Base-by-base conservation (phyloP, 2,329 filamentous ascomycete genomes). In the Sporothrix brasiliensis region DNA sequence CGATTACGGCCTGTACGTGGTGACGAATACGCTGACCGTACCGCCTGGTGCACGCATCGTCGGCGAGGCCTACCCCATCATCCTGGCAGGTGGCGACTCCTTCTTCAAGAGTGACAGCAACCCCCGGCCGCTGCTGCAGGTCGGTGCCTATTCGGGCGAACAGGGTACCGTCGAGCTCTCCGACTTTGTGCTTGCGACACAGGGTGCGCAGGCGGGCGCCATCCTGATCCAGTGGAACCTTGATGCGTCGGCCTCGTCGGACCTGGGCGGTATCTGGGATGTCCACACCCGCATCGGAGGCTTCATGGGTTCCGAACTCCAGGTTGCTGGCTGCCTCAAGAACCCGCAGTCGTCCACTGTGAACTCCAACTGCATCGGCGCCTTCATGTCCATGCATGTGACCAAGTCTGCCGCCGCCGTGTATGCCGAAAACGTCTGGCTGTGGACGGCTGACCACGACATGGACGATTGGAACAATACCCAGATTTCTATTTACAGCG, bases 191-290 rank as follows among this genome's bases (percentile, higher is more conserved):
- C 83, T 94, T n/a, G 86, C 85, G 71, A 92, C 90, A 0, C 84
- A 87, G 72, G 90, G 90, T 2, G 80, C 88, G 41, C 84, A 88
- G 49, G 83, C 87, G 0, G 91, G 92, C 9, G 91, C 91, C 1
- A 83, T 89, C 10, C 81, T 93, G 11, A 87, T 93, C 76, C 84
- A 93, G 76, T 93, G 90, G 90, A 92, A 92, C 77, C 81, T 92
- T 19, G 67, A 61, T 11, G 84, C 83, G 61, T 82, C 68, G 27
- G 82, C 82, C 16, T 83, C 14, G 91, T 75, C 79, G 73, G 83
- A 39, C 4, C 47, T 66, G 2, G 69, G 68, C 4, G 74, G 72
- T 5, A 61, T 75, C 13, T 75, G 73, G 73, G 74, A 94, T 76
- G 86, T 88, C 14, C 91, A 94, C 79, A 84, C 91, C 78, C 88